Base-by-base conservation (phyloP, 345 rosid genomes). In the Sonneratia caseolaris region DNA sequence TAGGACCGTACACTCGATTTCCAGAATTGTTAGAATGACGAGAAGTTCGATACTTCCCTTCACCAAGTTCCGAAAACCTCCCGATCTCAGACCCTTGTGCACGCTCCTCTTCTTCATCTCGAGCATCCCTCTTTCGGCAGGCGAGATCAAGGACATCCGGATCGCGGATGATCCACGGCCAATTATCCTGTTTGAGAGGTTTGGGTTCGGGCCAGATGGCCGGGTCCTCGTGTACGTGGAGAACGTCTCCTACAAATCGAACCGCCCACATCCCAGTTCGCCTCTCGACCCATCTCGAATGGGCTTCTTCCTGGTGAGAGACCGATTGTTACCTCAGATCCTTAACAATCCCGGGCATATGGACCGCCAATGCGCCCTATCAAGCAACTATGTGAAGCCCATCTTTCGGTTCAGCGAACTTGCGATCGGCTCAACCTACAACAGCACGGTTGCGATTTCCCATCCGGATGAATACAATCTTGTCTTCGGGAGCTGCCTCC, bases 401-500 rank as follows among this genome's bases (percentile, higher is more conserved):
- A 32, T 84, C 1, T 77, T 81, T 75, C 74, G 49, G 43, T 79
- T 87, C 15, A 78, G 80, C 11, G 70, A 69, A 45, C 76, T 78
- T 2, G 1, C 72, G 10, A 15, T 69, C 8, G 76, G 79, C 68
- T 79, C 81, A 5, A 68, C 77, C 16, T 71, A 74, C 48, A 69
- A 35, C 13, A 81, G 87, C 14, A 77, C 82, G 0, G 14, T 77
- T 36, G 38, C 53, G 0, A 49, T 83, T 1, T 69, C 67, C 1
- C 82, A 79, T 1, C 80, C 85, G 0, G 83, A 80, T 12, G 83
- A 79, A 45, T 83, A 87, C 36, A 79, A 68, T 56, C 47, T 87
- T 59, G 76, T 83, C 7, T 83, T 87, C 5, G 86, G 74, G 15
- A 87, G 83, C 57, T 87, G 91, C 66, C 84, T 81, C 56, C 75